These are phyloP conservation scores for Sordariomycetes sp. DNA, from an alignment of 2,329 filamentous ascomycete species.

Conservation along the genomic window DNA sequence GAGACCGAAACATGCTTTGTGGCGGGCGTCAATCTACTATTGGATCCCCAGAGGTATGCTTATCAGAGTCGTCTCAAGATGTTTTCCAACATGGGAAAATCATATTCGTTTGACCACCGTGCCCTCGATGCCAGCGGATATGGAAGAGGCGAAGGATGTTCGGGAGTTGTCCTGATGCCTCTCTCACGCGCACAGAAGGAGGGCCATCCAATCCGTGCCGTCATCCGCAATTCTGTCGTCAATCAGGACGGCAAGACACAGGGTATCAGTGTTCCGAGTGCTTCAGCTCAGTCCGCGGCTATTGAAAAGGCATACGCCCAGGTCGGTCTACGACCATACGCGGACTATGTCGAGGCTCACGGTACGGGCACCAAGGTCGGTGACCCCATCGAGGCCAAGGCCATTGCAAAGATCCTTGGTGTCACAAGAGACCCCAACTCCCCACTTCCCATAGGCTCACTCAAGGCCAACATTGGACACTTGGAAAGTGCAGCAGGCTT, in stretches of 20 bases:
- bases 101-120: too few species aligned
- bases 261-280: slow-evolving; percentile 25
- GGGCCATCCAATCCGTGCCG: slow-evolving; percentile 22
- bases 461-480: slow-evolving; percentile 18
- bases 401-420: slow-evolving; percentile 13
- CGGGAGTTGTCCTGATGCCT: slow-evolving; percentile 43
- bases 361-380: slow-evolving; percentile 28
- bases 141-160: too few species aligned
- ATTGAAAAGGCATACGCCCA: slow-evolving; percentile 26
- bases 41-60: slow-evolving; percentile 11
- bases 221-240: slow-evolving; percentile 15
- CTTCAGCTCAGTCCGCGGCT: slow-evolving; percentile 26
- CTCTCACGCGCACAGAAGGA: slow-evolving; percentile 32
- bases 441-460: slow-evolving; percentile 15
- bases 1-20: too few species aligned
- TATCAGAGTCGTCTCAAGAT: too few species aligned
- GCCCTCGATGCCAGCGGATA: too few species aligned
- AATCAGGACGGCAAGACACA: slow-evolving; percentile 30
- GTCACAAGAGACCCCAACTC: neutral
- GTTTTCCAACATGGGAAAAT: too few species aligned
- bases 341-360: slow-evolving; percentile 32
- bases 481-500: slow-evolving; percentile 14
- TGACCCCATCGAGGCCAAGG: slow-evolving; percentile 26
- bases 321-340: slow-evolving; percentile 25
- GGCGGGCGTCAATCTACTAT: slow-evolving; percentile 6